Conservation (phyloP, 306 rosid species). For the Corylus avellana region DNA sequence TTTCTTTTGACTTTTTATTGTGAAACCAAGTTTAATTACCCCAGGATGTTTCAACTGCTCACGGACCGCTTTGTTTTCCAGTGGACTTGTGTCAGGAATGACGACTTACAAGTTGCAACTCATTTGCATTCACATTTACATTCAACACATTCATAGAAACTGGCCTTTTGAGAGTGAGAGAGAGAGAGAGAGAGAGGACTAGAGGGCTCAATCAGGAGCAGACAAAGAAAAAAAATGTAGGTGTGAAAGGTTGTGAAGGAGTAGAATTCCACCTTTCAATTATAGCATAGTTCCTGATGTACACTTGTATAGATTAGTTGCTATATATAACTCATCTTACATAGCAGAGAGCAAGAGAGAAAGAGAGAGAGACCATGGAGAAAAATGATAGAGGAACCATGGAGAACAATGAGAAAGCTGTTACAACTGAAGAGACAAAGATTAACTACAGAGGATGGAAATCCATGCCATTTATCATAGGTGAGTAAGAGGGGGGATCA, state of each 20-base stretch:
- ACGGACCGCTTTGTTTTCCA: neutral
- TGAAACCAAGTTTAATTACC: no score
- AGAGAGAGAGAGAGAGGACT: no score
- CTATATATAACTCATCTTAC: neutral
- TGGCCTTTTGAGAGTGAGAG: neutral
- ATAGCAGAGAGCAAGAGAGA: neutral
- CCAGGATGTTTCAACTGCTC: neutral
- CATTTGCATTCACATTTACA: neutral
- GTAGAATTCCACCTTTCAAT: neutral
- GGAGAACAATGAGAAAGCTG: conserved; percentile 36
- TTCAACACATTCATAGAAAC: neutral
- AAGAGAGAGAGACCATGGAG: conserved; percentile 26
- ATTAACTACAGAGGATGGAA: conserved; percentile 79
- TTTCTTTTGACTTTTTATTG: no score
- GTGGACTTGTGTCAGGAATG: neutral
- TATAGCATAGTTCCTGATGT: neutral
- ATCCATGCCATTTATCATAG: conserved; percentile 89
- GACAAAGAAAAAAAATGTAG: neutral
- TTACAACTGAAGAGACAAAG: conserved; percentile 29
- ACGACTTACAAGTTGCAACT: neutral
- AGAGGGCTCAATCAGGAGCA: neutral
- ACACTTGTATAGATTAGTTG: neutral
- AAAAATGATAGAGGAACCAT: conserved; percentile 23
- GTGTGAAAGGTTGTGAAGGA: neutral
- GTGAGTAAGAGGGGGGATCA: conserved; percentile 31